A percentile compares a stretch with the other conserved stretches of the same genome.
These are phyloP conservation scores for Xylaria sp. DNA, from an alignment of 2,329 filamentous ascomycete genomes.

Conservation along the genomic window DNA sequence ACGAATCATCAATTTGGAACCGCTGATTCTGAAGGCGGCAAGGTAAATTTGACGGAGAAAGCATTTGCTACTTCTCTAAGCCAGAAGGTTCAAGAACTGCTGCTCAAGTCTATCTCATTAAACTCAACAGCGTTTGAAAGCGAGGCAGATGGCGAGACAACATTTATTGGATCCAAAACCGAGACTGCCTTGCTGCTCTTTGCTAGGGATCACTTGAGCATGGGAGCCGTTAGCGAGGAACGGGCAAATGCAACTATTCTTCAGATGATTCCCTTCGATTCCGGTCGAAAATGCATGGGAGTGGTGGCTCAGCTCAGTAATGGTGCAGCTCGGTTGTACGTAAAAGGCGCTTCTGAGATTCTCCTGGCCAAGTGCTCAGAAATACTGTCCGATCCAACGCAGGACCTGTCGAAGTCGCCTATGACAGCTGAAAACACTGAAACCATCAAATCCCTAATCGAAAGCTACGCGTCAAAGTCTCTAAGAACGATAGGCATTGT, in stretches of 20 bases:
- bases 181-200: constrained; percentile 79
- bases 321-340: constrained; percentile 65
- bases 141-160: constrained; percentile 72
- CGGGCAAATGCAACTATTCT: constrained; percentile 68
- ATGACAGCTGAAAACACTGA: constrained; percentile 65
- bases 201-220: constrained; percentile 72
- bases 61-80: constrained; percentile 62
- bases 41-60: constrained; percentile 54
- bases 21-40: constrained; percentile 39
- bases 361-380: constrained; percentile 67
- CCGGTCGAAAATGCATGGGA: constrained; percentile 78
- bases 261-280: constrained; percentile 81
- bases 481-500: constrained; percentile 86
- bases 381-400: constrained; percentile 61
- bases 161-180: constrained; percentile 81
- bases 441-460: constrained; percentile 74
- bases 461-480: constrained; percentile 80
- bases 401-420: constrained; percentile 54
- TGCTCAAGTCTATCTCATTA: constrained; percentile 69
- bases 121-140: constrained; percentile 83
- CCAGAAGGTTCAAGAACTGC: constrained; percentile 61
- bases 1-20: constrained; percentile 66
- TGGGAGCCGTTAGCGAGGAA: constrained; percentile 73
- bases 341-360: constrained; percentile 75
- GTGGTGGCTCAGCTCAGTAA: constrained; percentile 64